A percentile compares a stretch with the other conserved stretches of the same genome.
Evolutionary conservation across 2,329 filamentous ascomycete genomes (phyloP).

Genomic region (Ophiocordyceps sinensis): DNA sequence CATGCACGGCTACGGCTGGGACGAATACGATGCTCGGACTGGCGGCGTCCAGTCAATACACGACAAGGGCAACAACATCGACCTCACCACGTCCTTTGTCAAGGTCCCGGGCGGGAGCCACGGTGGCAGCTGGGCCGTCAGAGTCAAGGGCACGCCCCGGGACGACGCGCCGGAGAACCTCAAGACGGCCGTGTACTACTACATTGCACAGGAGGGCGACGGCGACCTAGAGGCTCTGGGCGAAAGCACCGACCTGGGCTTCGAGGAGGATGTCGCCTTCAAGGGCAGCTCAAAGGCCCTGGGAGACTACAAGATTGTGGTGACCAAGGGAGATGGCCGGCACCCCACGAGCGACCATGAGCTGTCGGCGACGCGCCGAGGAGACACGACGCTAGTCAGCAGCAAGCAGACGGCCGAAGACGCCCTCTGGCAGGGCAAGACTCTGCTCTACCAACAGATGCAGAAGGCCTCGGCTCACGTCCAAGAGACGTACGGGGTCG

Average conservation of each 20-base stretch:
- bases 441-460: conserved; percentile 38
- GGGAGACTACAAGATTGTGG: conserved; percentile 63
- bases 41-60: conserved; percentile 86
- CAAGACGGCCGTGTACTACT: conserved; percentile 70
- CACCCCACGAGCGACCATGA: conserved; percentile 51
- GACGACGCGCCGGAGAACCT: conserved; percentile 51
- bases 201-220: conserved; percentile 67
- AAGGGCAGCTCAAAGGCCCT: conserved; percentile 56
- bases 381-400: conserved; percentile 62
- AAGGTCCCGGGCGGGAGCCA: conserved; percentile 77
- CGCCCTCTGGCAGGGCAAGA: conserved; percentile 74
- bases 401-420: conserved; percentile 54
- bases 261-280: conserved; percentile 49
- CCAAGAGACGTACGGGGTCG: conserved; percentile 31
- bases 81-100: conserved; percentile 85
- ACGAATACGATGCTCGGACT: conserved; percentile 81
- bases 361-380: conserved; percentile 51
- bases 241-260: conserved; percentile 34
- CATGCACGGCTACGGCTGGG: conserved; percentile 95
- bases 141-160: conserved; percentile 69
- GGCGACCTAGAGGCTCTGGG: conserved; percentile 44
- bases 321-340: conserved; percentile 56
- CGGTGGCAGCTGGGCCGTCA: conserved; percentile 83
- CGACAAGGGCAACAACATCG: conserved; percentile 74
- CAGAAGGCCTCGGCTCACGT: conserved; percentile 35